A percentile compares a stretch with the other conserved stretches of the same genome.
Conservation (phyloP, 805 yeast genomes). For the Suhomyces canberraensis region DNA sequence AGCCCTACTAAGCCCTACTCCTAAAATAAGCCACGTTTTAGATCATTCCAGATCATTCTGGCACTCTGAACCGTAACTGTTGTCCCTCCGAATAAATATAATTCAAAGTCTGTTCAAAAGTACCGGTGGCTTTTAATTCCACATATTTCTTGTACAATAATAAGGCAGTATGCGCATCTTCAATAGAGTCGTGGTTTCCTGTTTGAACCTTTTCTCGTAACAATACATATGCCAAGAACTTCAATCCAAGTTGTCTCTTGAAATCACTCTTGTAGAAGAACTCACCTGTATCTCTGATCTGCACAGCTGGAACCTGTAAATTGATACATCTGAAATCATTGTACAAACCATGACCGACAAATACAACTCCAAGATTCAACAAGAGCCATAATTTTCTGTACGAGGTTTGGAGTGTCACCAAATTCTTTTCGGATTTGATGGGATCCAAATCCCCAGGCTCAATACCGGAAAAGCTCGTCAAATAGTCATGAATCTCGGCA, state of each 20-base stretch:
- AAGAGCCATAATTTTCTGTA: conserved; percentile 89
- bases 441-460: conserved; percentile 88
- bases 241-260: conserved; percentile 76
- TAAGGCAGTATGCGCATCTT: conserved; percentile 89
- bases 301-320: conserved; percentile 77
- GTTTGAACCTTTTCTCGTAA: conserved; percentile 76
- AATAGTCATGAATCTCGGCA: conserved; percentile 72
- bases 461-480: conserved; percentile 92
- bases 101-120: conserved; percentile 59
- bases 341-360: conserved; percentile 90
- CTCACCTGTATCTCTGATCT: conserved; percentile 86
- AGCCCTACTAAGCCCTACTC: too few relatives aligned
- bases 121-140: conserved; percentile 56
- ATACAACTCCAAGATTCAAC: conserved; percentile 81
- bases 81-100: conserved; percentile 72
- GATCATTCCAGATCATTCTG: conserved; percentile 24
- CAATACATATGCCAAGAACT: conserved; percentile 80
- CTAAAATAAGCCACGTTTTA: too few relatives aligned
- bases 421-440: conserved; percentile 53
- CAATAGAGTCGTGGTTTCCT: conserved; percentile 95
- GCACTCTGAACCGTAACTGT: conserved; percentile 50
- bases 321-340: conserved; percentile 94
- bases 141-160: conserved; percentile 68
- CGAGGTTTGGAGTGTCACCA: conserved; percentile 79
- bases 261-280: conserved; percentile 71